A percentile compares a stretch with the other conserved stretches of the same genome.
Conservation (phyloP, 1,284 basidiomycete species). For the Bjerkandera adusta region DNA sequence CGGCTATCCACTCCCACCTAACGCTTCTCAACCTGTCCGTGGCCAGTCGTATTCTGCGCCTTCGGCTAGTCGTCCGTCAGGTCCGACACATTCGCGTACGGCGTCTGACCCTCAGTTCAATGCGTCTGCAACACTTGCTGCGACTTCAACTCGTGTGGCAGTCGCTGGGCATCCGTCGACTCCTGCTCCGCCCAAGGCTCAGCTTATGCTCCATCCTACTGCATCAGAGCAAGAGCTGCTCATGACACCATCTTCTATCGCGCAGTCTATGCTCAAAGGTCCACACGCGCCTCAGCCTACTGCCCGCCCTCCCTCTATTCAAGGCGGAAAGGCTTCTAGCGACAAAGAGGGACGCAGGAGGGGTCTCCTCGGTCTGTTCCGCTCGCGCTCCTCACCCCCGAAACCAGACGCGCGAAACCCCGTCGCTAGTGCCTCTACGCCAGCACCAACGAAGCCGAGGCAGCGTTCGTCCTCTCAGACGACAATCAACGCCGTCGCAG, state of each 20-base stretch:
- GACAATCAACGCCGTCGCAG: constrained; percentile 19
- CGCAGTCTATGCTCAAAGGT: constrained; percentile 25
- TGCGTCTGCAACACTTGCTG: too few relatives aligned
- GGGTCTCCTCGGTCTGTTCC: constrained; percentile 36
- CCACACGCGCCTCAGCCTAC: constrained; percentile 11
- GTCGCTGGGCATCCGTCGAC: constrained; percentile 21
- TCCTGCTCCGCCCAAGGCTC: constrained; percentile 18
- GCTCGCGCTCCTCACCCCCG: constrained; percentile 34
- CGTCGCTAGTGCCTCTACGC: constrained; percentile 20
- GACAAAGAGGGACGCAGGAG: constrained; percentile 32
- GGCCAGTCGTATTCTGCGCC: constrained; percentile 22
- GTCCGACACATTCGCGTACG: constrained; percentile 22
- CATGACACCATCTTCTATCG: constrained; percentile 30
- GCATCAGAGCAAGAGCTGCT: constrained; percentile 25
- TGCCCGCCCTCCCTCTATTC: constrained; percentile 15
- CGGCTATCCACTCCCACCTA: constrained; percentile 16
- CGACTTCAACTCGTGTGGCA: constrained; percentile 16
- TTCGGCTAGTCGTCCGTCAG: constrained; percentile 13
- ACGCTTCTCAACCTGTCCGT: constrained; percentile 22
- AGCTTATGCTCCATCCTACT: constrained; percentile 12
- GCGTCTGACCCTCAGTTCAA: constrained; percentile 27
- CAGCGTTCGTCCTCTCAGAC: constrained; percentile 27
- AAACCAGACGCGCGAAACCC: constrained; percentile 26
- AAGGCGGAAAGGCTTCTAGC: constrained; percentile 20
- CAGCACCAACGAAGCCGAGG: constrained; percentile 20